A percentile compares a stretch with the other conserved stretches of the same genome.
phyloP scores from a whole-genome alignment of 805 yeast species.

The Barnettozyma sucrosica region DNA sequence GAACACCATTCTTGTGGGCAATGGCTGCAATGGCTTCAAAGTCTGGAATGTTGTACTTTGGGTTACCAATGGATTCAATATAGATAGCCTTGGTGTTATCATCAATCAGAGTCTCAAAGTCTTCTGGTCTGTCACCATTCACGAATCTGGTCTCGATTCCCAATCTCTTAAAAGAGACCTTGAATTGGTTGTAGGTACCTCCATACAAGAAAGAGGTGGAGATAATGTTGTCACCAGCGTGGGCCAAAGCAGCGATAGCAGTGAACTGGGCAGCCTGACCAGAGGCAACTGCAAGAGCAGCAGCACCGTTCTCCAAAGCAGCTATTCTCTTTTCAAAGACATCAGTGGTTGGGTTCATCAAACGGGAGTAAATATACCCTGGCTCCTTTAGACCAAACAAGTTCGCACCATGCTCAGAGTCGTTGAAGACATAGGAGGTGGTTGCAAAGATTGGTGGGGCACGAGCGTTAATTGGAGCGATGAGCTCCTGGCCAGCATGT shows the following conservation, averaged over 20 bases:
- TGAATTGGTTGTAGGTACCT: constrained; percentile 94
- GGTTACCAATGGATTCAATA: constrained; percentile 89
- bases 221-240: constrained; percentile 83
- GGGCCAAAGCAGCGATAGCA: constrained; percentile 79
- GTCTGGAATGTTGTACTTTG: constrained; percentile 88
- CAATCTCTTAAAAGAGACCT: constrained; percentile 82
- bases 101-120: constrained; percentile 69
- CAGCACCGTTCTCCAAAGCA: constrained; percentile 85
- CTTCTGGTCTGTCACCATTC: constrained; percentile 68
- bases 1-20: constrained; percentile 83
- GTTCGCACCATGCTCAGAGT: constrained; percentile 89
- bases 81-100: constrained; percentile 85
- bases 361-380: constrained; percentile 84
- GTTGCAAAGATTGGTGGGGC: constrained; percentile 94
- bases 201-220: constrained; percentile 88
- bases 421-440: constrained; percentile 80
- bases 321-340: constrained; percentile 90
- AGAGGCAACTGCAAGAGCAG: constrained; percentile 85
- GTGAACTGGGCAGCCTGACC: constrained; percentile 95
- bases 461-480: constrained; percentile 54
- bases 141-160: constrained; percentile 87
- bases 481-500: constrained; percentile 87
- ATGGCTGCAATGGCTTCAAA: constrained; percentile 67
- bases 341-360: constrained; percentile 89
- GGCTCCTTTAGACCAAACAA: constrained; percentile 78